Conservation (phyloP, 441 rosid species). For the Flueggea neowawraea region DNA sequence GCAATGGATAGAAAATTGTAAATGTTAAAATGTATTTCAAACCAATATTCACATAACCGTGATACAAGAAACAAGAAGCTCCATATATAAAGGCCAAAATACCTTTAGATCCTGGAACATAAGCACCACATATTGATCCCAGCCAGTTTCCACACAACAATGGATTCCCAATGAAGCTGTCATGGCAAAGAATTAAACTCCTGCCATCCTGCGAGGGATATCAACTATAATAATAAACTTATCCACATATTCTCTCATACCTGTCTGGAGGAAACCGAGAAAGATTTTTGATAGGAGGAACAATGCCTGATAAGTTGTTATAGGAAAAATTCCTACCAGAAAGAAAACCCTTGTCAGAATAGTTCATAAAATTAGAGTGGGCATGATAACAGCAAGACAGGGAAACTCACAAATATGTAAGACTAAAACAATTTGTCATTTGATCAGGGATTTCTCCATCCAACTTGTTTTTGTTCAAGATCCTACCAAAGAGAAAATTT, state of each 20-base stretch:
- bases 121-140: constrained; percentile 70
- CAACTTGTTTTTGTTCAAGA: constrained; percentile 69
- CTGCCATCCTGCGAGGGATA: background rate
- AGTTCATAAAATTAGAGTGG: background rate
- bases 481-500: constrained; percentile 41
- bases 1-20: background rate
- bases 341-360: background rate
- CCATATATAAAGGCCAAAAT: background rate
- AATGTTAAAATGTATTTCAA: background rate
- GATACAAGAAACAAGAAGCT: background rate
- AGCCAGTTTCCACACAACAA: constrained; percentile 81
- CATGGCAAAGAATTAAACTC: background rate
- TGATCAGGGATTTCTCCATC: constrained; percentile 80
- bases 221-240: background rate
- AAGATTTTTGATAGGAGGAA: constrained; percentile 64
- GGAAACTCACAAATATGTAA: constrained; percentile 47
- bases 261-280: constrained; percentile 62
- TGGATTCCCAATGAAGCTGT: constrained; percentile 80
- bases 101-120: constrained; percentile 58
- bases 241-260: constrained; percentile 23
- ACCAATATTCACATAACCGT: background rate
- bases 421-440: constrained; percentile 79
- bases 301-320: constrained; percentile 74
- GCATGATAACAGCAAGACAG: background rate
- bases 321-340: constrained; percentile 67